Percentiles rank a stretch among this genome's conserved stretches.
phyloP scores from a whole-genome alignment of 176 grass and related monocot species.

The Triticum timopheevii region DNA sequence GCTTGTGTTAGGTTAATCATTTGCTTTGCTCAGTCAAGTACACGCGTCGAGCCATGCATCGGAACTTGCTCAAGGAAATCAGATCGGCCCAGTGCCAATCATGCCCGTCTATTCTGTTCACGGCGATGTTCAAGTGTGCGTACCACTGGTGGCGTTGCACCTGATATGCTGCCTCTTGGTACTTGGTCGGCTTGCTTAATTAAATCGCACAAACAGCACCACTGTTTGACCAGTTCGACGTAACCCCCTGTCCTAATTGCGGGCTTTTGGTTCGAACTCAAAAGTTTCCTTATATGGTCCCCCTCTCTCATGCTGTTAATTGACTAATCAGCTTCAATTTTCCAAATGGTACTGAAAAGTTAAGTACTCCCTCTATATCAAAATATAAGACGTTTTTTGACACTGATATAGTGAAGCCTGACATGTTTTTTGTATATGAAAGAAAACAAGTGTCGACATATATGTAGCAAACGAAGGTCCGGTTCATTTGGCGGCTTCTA shows the following conservation, averaged over 20 bases:
- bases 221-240: slow-evolving; percentile 42
- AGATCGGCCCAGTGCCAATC: slow-evolving; percentile 7
- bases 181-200: slow-evolving; percentile 43
- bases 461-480: too few relatives aligned
- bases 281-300: neutral
- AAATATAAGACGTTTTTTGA: too few relatives aligned
- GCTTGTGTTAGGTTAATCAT: slow-evolving; percentile 27
- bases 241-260: slow-evolving; percentile 19
- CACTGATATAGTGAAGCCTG: neutral
- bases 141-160: neutral
- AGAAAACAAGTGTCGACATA: too few relatives aligned
- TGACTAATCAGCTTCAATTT: neutral
- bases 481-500: too few relatives aligned
- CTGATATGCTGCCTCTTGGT: slow-evolving; percentile 31
- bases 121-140: neutral
- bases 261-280: slow-evolving; percentile 31
- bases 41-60: neutral
- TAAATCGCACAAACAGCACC: slow-evolving; percentile 19
- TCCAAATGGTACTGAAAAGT: neutral
- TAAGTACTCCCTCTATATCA: too few relatives aligned
- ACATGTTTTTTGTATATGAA: neutral
- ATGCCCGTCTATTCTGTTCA: slow-evolving; percentile 16
- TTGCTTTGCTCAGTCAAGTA: slow-evolving; percentile 30
- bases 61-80: slow-evolving; percentile 30
- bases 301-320: neutral